Conservation (phyloP, 73 alveolate genomes). For the Paramecium tetraurelia region DNA sequence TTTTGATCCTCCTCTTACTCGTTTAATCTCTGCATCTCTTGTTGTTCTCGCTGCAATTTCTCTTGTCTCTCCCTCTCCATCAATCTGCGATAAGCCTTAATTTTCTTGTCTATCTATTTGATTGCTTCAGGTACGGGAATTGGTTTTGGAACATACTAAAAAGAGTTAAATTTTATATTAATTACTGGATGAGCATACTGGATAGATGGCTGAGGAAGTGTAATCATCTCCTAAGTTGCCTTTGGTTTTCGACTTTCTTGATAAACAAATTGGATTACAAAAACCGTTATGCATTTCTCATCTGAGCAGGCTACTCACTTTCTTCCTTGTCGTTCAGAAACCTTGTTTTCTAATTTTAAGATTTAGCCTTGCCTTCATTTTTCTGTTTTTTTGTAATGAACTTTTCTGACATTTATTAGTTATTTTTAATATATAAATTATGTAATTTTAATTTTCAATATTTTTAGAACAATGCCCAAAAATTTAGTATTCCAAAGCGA, state of each 20-base stretch:
- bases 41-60: not conserved
- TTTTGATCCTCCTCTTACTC: not conserved
- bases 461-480: not conserved
- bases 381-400: not conserved
- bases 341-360: not conserved
- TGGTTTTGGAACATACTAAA: slow-evolving; percentile 17
- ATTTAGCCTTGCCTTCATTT: not conserved
- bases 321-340: not conserved
- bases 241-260: slow-evolving; percentile 42
- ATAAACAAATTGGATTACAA: not conserved
- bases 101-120: not conserved
- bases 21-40: not conserved
- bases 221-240: not conserved
- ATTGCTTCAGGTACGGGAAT: slow-evolving; percentile 13
- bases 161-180: not conserved
- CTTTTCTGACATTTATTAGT: not conserved
- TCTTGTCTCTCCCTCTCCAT: slow-evolving; percentile 8
- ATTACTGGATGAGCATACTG: not conserved
- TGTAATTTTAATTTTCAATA: not conserved
- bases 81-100: not conserved
- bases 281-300: slow-evolving; percentile 51
- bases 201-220: not conserved
- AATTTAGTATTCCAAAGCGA: not conserved
- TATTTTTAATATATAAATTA: not conserved
- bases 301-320: not conserved